Evolutionary conservation across 2,329 filamentous ascomycete species (phyloP).

Genomic region (Seiridium unicorne): DNA sequence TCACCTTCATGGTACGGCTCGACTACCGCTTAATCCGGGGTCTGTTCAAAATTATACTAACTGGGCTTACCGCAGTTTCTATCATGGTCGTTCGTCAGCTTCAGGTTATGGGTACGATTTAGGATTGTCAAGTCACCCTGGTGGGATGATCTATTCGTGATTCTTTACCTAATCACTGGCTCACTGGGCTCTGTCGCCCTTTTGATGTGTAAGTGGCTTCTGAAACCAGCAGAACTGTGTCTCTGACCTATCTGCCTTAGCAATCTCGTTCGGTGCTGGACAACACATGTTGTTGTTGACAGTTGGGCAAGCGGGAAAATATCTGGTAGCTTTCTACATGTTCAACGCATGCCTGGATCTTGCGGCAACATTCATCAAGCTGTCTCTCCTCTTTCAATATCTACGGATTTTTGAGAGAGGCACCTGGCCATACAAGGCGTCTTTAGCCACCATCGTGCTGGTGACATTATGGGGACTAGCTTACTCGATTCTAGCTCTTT

Average conservation of each 20-base stretch:
- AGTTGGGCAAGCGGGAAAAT: constrained; percentile 3
- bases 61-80: constrained; percentile 14
- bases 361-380: constrained; percentile 32
- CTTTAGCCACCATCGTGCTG: constrained; percentile 22
- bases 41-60: not conserved
- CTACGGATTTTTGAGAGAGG: constrained; percentile 30
- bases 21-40: not conserved
- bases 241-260: not conserved
- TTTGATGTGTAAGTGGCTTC: constrained; percentile 15
- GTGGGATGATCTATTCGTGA: constrained; percentile 34
- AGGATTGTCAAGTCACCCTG: constrained; percentile 24
- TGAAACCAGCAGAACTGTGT: not conserved
- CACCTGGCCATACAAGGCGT: constrained; percentile 16
- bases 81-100: constrained; percentile 23
- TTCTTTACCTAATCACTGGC: constrained; percentile 25
- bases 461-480: constrained; percentile 26
- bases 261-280: constrained; percentile 6
- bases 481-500: constrained; percentile 26
- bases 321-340: constrained; percentile 9
- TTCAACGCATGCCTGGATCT: constrained; percentile 10
- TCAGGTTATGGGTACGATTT: constrained; percentile 26
- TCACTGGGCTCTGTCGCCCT: constrained; percentile 23
- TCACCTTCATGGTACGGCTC: constrained; percentile 10
- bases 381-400: constrained; percentile 35
- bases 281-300: constrained; percentile 9